phyloP scores from a whole-genome alignment of 2,329 filamentous ascomycete genomes.

The Stenocarpella maydis region DNA sequence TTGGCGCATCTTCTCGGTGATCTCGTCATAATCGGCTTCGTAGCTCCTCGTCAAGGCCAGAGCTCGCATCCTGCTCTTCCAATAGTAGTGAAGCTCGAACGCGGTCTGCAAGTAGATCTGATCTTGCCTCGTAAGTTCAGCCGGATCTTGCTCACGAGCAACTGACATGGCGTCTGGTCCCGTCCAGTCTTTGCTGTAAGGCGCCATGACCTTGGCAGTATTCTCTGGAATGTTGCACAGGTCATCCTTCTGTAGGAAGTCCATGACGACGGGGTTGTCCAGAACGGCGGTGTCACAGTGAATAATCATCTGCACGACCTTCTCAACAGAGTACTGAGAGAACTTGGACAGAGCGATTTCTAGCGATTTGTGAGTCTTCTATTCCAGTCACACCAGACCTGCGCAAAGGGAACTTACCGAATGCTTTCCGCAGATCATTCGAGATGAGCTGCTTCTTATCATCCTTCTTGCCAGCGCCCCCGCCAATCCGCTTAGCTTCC shows the following conservation, averaged over 20 bases:
- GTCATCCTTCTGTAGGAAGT: conserved; percentile 92
- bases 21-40: conserved; percentile 90
- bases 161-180: conserved; percentile 82
- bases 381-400: neutral
- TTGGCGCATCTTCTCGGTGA: conserved; percentile 83
- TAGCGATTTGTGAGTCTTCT: conserved; percentile 47
- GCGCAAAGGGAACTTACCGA: conserved; percentile 61
- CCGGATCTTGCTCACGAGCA: conserved; percentile 83
- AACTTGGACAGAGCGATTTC: conserved; percentile 95
- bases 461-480: conserved; percentile 76
- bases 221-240: conserved; percentile 94
- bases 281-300: conserved; percentile 91
- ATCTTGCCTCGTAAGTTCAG: conserved; percentile 90
- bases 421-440: conserved; percentile 86
- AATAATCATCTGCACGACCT: conserved; percentile 90
- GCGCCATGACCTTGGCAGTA: conserved; percentile 87
- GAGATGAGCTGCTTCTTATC: conserved; percentile 99
- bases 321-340: conserved; percentile 83
- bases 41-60: conserved; percentile 83
- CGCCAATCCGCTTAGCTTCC: conserved; percentile 88
- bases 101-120: conserved; percentile 94
- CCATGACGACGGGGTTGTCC: conserved; percentile 92
- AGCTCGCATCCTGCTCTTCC: conserved; percentile 96
- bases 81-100: conserved; percentile 96
- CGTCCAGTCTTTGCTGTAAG: conserved; percentile 97